phyloP scores from a whole-genome alignment of 345 rosid species.

The Euphorbia lathyris region DNA sequence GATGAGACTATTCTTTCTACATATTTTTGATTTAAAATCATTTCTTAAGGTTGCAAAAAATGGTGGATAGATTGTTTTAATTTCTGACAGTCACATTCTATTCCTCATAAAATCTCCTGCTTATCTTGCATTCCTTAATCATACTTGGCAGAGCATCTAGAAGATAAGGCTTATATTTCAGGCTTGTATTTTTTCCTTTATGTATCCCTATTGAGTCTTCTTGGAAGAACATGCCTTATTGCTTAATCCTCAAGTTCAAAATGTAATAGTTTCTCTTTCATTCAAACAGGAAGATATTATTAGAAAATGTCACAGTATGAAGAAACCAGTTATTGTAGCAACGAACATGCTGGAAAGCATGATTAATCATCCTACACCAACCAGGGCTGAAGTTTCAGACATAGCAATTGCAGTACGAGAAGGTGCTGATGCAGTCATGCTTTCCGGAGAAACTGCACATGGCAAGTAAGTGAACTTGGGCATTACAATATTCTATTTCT shows the following conservation, averaged over 20 bases:
- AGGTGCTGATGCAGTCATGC: conserved; percentile 97
- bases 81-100: background rate
- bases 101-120: background rate
- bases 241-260: background rate
- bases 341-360: conserved; percentile 98
- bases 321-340: conserved; percentile 91
- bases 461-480: conserved; percentile 64
- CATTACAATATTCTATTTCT: background rate
- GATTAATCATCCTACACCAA: conserved; percentile 97
- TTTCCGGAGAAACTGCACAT: conserved; percentile 98
- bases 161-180: conserved; percentile 3
- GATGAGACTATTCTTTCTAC: background rate
- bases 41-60: background rate
- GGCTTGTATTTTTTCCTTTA: background rate
- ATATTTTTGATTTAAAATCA: background rate
- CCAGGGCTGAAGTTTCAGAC: conserved; percentile 98
- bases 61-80: background rate
- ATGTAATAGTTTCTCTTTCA: conserved; percentile 1
- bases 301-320: conserved; percentile 80
- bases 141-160: background rate
- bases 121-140: background rate
- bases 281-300: conserved; percentile 78
- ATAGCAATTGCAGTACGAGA: conserved; percentile 94
- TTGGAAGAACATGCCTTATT: background rate
- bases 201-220: conserved; percentile 3